Percentiles rank a stretch among this genome's conserved stretches.
Evolutionary conservation across 2,329 filamentous ascomycete species (phyloP).

Genomic region (Parafenestella ontariensis): DNA sequence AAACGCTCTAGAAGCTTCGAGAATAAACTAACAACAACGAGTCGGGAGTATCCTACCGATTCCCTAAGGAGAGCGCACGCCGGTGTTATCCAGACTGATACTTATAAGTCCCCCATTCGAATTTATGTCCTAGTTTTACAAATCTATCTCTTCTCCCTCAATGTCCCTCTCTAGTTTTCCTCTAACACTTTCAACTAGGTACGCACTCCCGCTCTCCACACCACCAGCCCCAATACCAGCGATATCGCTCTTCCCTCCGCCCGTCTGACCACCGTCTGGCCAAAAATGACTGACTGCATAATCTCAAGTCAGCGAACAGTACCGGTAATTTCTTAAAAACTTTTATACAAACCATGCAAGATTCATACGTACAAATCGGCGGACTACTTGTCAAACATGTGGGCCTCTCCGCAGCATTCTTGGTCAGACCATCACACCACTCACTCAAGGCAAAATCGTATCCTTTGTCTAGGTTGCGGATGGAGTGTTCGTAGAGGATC

Average conservation of each 20-base stretch:
- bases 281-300: constrained; percentile 29
- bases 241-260: constrained; percentile 29
- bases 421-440: constrained; percentile 26
- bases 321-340: neutral
- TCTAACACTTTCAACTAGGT: constrained; percentile 33
- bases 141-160: neutral
- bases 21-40: no score
- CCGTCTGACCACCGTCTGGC: constrained; percentile 5
- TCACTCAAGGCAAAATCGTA: constrained; percentile 33
- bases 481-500: constrained; percentile 36
- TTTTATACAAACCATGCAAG: neutral
- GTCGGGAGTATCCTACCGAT: no score
- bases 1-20: no score
- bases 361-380: constrained; percentile 5
- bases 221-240: constrained; percentile 25
- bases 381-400: constrained; percentile 38
- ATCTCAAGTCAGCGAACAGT: neutral
- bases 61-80: no score
- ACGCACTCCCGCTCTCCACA: constrained; percentile 20
- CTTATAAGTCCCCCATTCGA: no score
- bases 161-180: neutral
- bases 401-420: constrained; percentile 30
- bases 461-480: constrained; percentile 33
- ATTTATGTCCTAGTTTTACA: neutral
- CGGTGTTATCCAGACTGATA: no score